Conservation (phyloP, 495 filamentous ascomycete genomes). For the Cercophora samala region DNA sequence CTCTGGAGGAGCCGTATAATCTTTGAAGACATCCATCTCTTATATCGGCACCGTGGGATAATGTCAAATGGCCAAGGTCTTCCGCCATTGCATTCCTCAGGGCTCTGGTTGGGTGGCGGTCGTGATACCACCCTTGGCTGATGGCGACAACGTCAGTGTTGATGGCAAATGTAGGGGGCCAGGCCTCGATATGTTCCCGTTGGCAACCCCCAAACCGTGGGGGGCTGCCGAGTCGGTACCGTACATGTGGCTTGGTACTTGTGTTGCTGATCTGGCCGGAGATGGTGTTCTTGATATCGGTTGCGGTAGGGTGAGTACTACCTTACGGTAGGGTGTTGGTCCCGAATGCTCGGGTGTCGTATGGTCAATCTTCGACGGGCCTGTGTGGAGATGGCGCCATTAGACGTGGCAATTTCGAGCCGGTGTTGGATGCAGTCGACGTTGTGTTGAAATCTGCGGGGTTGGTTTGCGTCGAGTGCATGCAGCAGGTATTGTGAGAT, state of each 20-base stretch:
- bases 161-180: conserved; percentile 6
- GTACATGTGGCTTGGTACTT: not conserved
- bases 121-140: conserved; percentile 5
- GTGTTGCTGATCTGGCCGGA: not conserved
- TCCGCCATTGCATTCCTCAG: not conserved
- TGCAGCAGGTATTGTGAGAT: conserved; percentile 7
- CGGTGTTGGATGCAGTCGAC: conserved; percentile 3
- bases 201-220: not conserved
- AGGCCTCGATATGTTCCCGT: not conserved
- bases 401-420: conserved; percentile 3
- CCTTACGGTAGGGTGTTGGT: not conserved
- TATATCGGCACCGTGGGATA: not conserved
- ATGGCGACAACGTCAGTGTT: conserved; percentile 7
- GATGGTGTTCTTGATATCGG: not conserved
- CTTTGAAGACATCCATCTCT: not conserved
- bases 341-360: not conserved
- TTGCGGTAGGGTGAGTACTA: not conserved
- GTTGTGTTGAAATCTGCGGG: not conserved
- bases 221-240: conserved; percentile 9
- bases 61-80: conserved; percentile 8
- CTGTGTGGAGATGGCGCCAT: conserved; percentile 2
- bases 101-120: not conserved
- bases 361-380: not conserved
- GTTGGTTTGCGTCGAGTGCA: conserved; percentile 4
- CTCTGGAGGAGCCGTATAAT: not conserved